Evolutionary conservation across 805 yeast genomes (phyloP), one percentile per base, ranked within the genome.

Genomic region (Saccharomycopsis capsularis): DNA sequence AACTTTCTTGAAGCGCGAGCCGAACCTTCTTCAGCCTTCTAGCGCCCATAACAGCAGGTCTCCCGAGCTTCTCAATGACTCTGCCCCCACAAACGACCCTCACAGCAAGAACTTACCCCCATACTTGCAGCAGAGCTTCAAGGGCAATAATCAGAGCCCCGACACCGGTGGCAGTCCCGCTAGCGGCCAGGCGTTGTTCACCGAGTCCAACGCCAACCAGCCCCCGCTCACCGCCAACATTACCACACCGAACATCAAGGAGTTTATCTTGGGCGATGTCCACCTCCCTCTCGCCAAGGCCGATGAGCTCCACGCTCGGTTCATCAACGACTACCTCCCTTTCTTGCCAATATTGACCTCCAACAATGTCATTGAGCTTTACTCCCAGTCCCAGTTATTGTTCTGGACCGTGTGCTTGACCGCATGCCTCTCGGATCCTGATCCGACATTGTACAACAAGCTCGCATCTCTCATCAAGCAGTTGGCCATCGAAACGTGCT

Each of bases 321-420:
- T 90, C 60, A 73, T 85, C 53, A 64, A 65, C 4, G 75, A 81
- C 49, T 82, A 81, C 59, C 67, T 85, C 22, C 95, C 95, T 0
- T 83, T 74, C 57, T 69, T 89, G 57, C 96, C 96, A 2, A 85
- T 90, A 11, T 68, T 90, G 61, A 74, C 80, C 25, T 79, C 95
- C 0, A 68, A 73, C 40, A 73, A 78, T 41, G 90, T 95, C 2
- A 73, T 44, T 0, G 93, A 85, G 60, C 73, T 90, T 19, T 87
- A 86, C 63, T 75, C 83, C 16, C 93, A 86, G 59, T 85, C 95
- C 0, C 91, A 85, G 59, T 69, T 89, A 21, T 68, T 90, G 45
- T 90, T 90, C 61, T 90, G 97, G 97, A 77, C 95, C 0, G 91
- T 89, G 2, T 84, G 87, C 70, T 69, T 86, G 40, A 87, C 95